Percentiles rank a stretch among this genome's conserved stretches.
Evolutionary conservation across 495 filamentous ascomycete genomes (phyloP).

Genomic region (Bacidia gigantensis): DNA sequence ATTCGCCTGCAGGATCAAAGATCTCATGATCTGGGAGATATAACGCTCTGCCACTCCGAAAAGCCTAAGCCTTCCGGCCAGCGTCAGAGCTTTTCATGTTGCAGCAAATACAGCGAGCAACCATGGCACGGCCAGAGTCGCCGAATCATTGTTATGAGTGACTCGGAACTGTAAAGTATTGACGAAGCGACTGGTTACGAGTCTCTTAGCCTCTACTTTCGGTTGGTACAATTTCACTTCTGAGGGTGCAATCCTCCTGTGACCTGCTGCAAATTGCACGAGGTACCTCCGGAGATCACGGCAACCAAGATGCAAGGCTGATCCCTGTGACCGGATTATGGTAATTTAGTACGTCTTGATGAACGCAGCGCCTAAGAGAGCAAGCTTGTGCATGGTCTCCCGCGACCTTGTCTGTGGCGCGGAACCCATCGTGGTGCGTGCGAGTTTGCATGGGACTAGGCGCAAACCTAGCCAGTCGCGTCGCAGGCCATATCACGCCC

Average conservation of each 20-base stretch:
- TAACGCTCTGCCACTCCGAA: neutral
- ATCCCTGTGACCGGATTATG: neutral
- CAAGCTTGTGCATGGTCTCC: neutral
- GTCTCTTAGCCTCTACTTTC: neutral
- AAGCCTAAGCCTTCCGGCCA: neutral
- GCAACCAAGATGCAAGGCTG: neutral
- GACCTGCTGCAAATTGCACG: neutral
- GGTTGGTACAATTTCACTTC: neutral
- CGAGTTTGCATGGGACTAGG: neutral
- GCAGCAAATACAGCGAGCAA: too few relatives aligned
- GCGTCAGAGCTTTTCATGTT: too few relatives aligned
- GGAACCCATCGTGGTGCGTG: neutral
- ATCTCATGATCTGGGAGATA: neutral
- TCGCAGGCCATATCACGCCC: neutral
- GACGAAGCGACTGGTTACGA: too few relatives aligned
- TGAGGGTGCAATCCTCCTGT: neutral
- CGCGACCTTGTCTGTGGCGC: too few relatives aligned
- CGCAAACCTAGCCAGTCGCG: neutral
- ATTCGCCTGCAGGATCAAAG: neutral
- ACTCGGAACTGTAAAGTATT: too few relatives aligned
- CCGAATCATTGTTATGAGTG: too few relatives aligned
- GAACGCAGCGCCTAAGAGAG: neutral
- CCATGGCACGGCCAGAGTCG: too few relatives aligned
- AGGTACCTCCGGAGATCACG: neutral
- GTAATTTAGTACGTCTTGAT: too few relatives aligned